Evolutionary conservation across 2,329 filamentous ascomycete genomes (phyloP).

Genomic region (Alternaria viburni): DNA sequence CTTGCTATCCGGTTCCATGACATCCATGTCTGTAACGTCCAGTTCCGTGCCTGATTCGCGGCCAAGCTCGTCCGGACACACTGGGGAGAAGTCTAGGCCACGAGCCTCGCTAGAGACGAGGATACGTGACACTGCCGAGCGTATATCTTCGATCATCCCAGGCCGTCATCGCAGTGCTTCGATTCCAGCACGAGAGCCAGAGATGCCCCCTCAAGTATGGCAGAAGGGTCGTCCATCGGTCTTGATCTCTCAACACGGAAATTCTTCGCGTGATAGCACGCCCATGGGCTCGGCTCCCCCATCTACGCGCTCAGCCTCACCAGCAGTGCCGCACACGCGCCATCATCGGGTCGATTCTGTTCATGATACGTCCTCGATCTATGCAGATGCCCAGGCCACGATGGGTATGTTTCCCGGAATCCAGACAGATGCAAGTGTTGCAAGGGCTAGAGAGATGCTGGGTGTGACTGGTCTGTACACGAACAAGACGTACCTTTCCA

Average conservation of each 20-base stretch:
- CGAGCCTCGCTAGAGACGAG: background rate
- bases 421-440: background rate
- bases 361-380: background rate
- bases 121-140: background rate
- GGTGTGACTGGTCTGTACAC: background rate
- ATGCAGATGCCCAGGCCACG: background rate
- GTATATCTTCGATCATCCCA: background rate
- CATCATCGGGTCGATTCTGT: background rate
- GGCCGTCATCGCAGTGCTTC: background rate
- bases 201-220: conserved; percentile 24
- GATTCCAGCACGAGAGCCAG: background rate
- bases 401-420: background rate
- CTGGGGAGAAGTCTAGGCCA: background rate
- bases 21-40: background rate
- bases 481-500: background rate
- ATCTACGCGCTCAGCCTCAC: background rate
- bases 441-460: too few relatives aligned
- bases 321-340: too few relatives aligned
- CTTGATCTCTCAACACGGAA: background rate
- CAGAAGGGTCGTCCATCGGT: conserved; percentile 17
- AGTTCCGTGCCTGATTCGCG: background rate
- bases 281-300: conserved; percentile 15
- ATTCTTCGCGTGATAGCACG: conserved; percentile 14
- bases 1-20: background rate
- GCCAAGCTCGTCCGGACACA: background rate